phyloP scores from a whole-genome alignment of 163 green algal genomes.

The Chlamydomonas reinhardtii region DNA sequence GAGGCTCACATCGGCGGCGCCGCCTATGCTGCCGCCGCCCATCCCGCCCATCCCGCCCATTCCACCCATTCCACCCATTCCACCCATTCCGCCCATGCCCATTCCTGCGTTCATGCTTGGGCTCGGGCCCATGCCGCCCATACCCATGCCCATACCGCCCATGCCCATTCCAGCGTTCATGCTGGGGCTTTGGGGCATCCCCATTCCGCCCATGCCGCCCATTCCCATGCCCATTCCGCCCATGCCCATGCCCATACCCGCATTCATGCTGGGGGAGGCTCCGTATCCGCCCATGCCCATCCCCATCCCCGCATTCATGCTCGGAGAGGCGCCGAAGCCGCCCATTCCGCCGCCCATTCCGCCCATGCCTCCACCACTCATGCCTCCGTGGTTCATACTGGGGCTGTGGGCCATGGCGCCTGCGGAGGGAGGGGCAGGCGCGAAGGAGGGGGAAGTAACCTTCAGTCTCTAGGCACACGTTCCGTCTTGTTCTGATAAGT shows the following conservation, averaged over 20 bases:
- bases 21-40: neutral
- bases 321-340: too few species aligned
- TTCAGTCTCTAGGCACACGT: too few species aligned
- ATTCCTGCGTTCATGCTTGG: neutral
- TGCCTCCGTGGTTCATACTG: neutral
- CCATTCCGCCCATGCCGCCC: neutral
- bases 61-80: neutral
- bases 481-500: too few species aligned
- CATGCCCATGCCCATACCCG: too few species aligned
- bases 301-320: too few species aligned
- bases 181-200: neutral
- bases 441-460: neutral
- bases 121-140: neutral
- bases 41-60: neutral
- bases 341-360: neutral
- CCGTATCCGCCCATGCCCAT: too few species aligned
- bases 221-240: too few species aligned
- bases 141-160: constrained; percentile 5
- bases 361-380: neutral
- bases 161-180: constrained; percentile 1
- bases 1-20: neutral
- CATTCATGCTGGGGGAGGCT: too few species aligned
- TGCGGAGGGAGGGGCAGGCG: neutral
- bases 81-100: constrained; percentile 5
- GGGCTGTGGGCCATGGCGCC: neutral